Base-by-base conservation (phyloP, 345 rosid species). In the Linum lewisii region DNA sequence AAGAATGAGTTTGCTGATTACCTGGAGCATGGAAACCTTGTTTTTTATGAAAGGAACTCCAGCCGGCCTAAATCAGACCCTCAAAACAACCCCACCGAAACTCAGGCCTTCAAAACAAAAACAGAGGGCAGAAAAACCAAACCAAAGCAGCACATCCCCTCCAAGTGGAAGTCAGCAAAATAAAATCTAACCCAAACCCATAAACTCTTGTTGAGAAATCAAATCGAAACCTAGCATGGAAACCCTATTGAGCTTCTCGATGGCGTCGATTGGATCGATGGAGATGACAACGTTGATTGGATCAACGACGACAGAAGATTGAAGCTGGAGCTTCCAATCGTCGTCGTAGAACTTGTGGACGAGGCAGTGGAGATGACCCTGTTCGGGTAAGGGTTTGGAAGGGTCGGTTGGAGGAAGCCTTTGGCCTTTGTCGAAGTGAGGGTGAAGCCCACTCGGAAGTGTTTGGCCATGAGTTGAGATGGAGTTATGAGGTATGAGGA, bases 361-460 rank as follows among this genome's bases (percentile, higher is more conserved):
- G 60, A 84, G 24, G 76, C 82, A 78, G 68, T 84, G 81, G 10
- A 82, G 78, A 9, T 73, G 81, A 9, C 83, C 87, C 75, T 84
- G n/a, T n/a, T n/a, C n/a, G n/a, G n/a, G n/a, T n/a, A n/a, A n/a
- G n/a, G n/a, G n/a, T n/a, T n/a, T n/a, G 90, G 64, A 57, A 84
- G 66, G 10, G 90, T 79, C 6, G 81, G 73, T 54, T 66, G 66
- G 50, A 82, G 71, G 65, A 82, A 80, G 56, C 73, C 75, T 16
- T 75, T 29, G 58, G 51, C 73, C 51, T 80, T 84, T 64, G 78
- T 66, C 14, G 81, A 77, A 8, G 82, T 57, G 29, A 84, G 66
- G 0, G 82, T 84, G 66, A 80, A 78, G 57, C 87, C 85, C 2
- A 82, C 66, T 49, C 37, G 8, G 37, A 67, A 68, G 11, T 72